Evolutionary conservation across 768 basidiomycete genomes (phyloP).

Genomic region (Amanita brunnescens): DNA sequence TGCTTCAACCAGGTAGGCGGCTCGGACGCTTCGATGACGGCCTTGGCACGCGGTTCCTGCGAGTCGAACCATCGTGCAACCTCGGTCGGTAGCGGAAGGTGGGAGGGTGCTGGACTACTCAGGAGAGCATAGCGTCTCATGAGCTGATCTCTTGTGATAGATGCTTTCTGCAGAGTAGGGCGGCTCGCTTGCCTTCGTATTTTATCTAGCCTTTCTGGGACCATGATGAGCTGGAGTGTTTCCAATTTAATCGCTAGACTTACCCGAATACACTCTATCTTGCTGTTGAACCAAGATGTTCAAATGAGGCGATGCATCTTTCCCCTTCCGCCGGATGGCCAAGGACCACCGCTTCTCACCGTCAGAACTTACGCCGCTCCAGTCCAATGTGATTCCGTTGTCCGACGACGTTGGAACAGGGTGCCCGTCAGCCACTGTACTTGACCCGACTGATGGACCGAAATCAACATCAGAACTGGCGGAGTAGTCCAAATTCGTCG

Average conservation of each 20-base stretch:
- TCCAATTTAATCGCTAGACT: slow-evolving; percentile 6
- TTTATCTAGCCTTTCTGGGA: slow-evolving; percentile 41
- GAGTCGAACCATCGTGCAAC: slow-evolving; percentile 54
- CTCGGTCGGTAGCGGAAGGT: slow-evolving; percentile 24
- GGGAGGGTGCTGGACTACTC: slow-evolving; percentile 26
- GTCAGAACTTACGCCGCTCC: slow-evolving; percentile 49
- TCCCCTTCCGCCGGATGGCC: slow-evolving; percentile 53
- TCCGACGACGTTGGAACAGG: slow-evolving; percentile 65
- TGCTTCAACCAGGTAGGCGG: slow-evolving; percentile 72
- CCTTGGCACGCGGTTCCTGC: slow-evolving; percentile 37
- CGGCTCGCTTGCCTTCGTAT: slow-evolving; percentile 42
- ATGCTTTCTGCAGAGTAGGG: slow-evolving; percentile 53
- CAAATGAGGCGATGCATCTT: slow-evolving; percentile 34
- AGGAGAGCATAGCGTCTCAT: slow-evolving; percentile 55
- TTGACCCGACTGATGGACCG: slow-evolving; percentile 24
- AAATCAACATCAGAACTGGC: slow-evolving; percentile 10
- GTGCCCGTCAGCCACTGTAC: slow-evolving; percentile 35
- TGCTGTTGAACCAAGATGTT: slow-evolving; percentile 48
- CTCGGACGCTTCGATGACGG: slow-evolving; percentile 54
- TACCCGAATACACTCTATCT: slow-evolving; percentile 50
- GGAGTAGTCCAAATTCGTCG: slow-evolving; percentile 9
- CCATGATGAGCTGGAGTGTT: neutral
- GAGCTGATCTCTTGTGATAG: slow-evolving; percentile 57
- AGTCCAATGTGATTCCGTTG: slow-evolving; percentile 65
- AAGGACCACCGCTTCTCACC: slow-evolving; percentile 60